Evolutionary conservation across 129 eudicot species (phyloP), one percentile per base, ranked within the genome.

Genomic region (Flaveria trinervia): DNA sequence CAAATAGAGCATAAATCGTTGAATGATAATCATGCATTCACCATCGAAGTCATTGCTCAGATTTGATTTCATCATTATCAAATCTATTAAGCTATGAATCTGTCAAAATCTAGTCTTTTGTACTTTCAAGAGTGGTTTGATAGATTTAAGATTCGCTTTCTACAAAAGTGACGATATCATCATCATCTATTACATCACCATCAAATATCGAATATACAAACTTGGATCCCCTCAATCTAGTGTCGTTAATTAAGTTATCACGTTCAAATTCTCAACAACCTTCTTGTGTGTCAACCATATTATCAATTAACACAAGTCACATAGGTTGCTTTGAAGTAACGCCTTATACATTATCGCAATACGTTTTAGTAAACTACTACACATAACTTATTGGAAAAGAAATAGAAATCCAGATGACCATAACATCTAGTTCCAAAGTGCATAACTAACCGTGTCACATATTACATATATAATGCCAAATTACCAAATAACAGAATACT

Each of bases 351-450:
- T 13, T 18, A 3, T 57, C 2, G 3, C 52, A 54, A 73, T 22
- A 43, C 45, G 15, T 16, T 60, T 5, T 3, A 44, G 10, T 9
- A 16, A 74, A 36, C 7, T 5, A 36, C 41, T 36, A 36, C 5
- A 23, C 70, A 9, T 44, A 48, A 64, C 79, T 16, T 74, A n/a
- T 49, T 25, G 4, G 41, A 30, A 18, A 72, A 36, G 66, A 55
- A 56, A 18, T 33, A 72, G 64, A 39, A 72, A 72, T 54, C 11
- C 0, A 33, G 77, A 72, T 72, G 55, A 72, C 33, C 52, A 72
- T 39, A 13, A 9, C 57, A 23, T 57, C 17, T 76, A 13, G 10
- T 7, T 30, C 26, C 46, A 22, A 72, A 74, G 68, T 39, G 46
- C 49, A 68, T 77, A 48, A 56, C 76, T 3, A 78, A 70, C 65